These are phyloP conservation scores for Plasmodium sp. DNA, from an alignment of 169 alveolate species.

Conservation along the genomic window DNA sequence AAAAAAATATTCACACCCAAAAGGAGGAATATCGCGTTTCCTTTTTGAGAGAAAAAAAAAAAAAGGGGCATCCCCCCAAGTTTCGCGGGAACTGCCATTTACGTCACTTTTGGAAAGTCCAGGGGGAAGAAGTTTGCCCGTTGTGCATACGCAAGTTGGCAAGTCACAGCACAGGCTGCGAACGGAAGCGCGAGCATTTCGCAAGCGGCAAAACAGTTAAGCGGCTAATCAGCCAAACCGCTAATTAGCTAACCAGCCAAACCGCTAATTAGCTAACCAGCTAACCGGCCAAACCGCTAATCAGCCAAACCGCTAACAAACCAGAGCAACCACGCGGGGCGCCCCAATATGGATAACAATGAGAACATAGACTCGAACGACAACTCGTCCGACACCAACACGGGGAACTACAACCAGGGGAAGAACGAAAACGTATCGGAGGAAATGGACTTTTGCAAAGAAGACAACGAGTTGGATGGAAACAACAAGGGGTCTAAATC, in stretches of 20 bases:
- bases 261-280: background rate
- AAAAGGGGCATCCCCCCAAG: background rate
- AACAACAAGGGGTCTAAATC: slow-evolving; percentile 2
- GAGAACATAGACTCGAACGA: slow-evolving; percentile 71
- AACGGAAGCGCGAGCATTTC: background rate
- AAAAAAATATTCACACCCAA: background rate
- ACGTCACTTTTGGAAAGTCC: background rate
- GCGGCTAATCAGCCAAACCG: background rate
- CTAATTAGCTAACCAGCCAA: background rate
- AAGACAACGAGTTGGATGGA: slow-evolving; percentile 38
- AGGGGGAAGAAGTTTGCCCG: background rate
- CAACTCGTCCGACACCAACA: slow-evolving; percentile 66
- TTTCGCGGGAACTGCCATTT: background rate
- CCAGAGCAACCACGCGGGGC: background rate
- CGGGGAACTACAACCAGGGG: slow-evolving; percentile 56
- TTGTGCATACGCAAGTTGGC: background rate
- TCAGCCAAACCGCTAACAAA: background rate
- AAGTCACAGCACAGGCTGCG: background rate
- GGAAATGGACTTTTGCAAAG: slow-evolving; percentile 48
- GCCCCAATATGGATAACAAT: slow-evolving; percentile 42
- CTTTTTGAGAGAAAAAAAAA: background rate
- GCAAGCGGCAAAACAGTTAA: background rate
- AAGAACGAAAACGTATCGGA: slow-evolving; percentile 53
- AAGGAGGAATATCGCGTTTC: background rate
- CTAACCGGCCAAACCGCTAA: background rate